Base-by-base conservation (phyloP, 805 yeast species). In the Helenozyma rhizophorensis region DNA sequence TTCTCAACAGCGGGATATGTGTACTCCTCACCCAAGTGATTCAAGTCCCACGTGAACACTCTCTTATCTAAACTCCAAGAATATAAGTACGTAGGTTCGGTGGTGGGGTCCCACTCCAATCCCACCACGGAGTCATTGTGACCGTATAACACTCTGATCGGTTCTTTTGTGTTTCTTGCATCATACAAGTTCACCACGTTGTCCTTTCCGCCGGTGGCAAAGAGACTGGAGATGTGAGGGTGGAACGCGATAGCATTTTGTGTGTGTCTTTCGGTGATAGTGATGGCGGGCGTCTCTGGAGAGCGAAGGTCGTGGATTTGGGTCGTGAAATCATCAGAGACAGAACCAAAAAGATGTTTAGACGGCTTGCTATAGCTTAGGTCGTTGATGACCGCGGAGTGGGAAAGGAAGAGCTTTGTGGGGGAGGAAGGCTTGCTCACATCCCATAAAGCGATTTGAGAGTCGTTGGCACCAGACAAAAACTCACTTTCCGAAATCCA, bases 201-300 rank as follows among this genome's bases (percentile, higher is more conserved):
- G 53, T 87, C 96, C 17, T 81, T 76, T 9, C 87, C 82, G 14
- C 83, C 95, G 1, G 93, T 83, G 10, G 81, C 89, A 29, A 83
- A 66, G 37, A 85, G 54, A 23, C 74, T 58, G 24, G 68, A 55
- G 12, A 75, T 32, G 4, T 59, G 55, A 0, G 85, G 82, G 48
- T 81, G 81, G 59, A 83, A 83, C 26, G 72, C 74, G 28, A 83
- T 72, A 1, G 83, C 70, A 50, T 82, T 83, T 43, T 85, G 78
- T n/a, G 78, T 75, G 28, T 72, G 81, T 3, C 60, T 61, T 29
- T 68, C 65, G 16, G 65, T 54, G 15, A 72, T 56, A 18, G 61
- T 60, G 35, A 78, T 64, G 4, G 70, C 66, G 3, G 79, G 74
- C 2, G 62, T 40, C 12, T 39, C 45, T 3, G 41, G 33, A 10